Conservation (phyloP, 768 basidiomycete species). For the Russula brevipes region DNA sequence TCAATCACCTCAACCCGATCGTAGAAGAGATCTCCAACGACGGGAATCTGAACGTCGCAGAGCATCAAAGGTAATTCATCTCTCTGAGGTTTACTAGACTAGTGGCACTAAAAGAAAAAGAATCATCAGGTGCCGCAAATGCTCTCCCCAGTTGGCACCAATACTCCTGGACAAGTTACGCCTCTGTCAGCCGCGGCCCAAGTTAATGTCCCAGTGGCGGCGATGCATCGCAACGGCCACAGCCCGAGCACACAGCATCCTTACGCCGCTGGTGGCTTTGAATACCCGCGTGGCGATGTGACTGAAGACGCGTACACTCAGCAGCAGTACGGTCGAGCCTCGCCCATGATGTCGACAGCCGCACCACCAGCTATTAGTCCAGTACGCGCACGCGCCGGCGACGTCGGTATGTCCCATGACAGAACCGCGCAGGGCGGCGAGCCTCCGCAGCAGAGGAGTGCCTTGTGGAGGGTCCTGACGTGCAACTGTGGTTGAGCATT, state of each 20-base stretch:
- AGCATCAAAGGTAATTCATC: slow-evolving; percentile 52
- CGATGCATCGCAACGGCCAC: slow-evolving; percentile 41
- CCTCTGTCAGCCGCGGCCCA: slow-evolving; percentile 75
- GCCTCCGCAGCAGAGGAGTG: slow-evolving; percentile 45
- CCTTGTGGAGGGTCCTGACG: slow-evolving; percentile 64
- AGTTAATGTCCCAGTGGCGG: slow-evolving; percentile 62
- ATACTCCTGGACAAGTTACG: slow-evolving; percentile 52
- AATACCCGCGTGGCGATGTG: slow-evolving; percentile 39
- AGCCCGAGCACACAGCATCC: slow-evolving; percentile 53
- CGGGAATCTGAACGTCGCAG: slow-evolving; percentile 63
- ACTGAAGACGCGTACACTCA: slow-evolving; percentile 58
- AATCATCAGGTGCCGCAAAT: slow-evolving; percentile 56
- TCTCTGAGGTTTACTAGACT: slow-evolving; percentile 73
- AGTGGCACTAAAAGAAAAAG: slow-evolving; percentile 43
- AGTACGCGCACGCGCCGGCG: slow-evolving; percentile 64
- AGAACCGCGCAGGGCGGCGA: slow-evolving; percentile 55
- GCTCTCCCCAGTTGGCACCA: slow-evolving; percentile 49
- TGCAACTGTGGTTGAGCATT: slow-evolving; percentile 60
- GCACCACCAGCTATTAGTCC: slow-evolving; percentile 69
- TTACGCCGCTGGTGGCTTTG: slow-evolving; percentile 65
- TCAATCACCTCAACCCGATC: slow-evolving; percentile 43
- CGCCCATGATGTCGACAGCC: slow-evolving; percentile 75
- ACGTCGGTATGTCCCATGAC: slow-evolving; percentile 59
- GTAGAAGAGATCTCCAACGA: slow-evolving; percentile 51
- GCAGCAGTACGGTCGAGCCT: slow-evolving; percentile 68